Percentiles rank a stretch among this genome's conserved stretches.
Conservation (phyloP, 768 basidiomycete genomes). For the Amanita subjunquillea region DNA sequence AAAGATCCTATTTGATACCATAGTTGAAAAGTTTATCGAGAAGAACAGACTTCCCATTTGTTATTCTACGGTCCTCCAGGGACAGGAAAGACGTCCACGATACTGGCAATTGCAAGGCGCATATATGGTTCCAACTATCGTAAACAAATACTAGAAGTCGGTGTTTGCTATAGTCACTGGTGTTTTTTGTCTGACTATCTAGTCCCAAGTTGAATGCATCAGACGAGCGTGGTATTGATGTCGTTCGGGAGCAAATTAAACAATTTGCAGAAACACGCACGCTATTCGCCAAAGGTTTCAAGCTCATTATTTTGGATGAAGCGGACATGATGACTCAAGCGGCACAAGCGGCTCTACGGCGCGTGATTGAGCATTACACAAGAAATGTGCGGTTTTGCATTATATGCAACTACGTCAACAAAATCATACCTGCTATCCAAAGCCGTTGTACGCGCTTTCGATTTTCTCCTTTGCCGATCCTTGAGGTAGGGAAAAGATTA, state of each 20-base stretch:
- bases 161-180: constrained; percentile 8
- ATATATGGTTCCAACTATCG: constrained; percentile 83
- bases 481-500: constrained; percentile 79
- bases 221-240: constrained; percentile 97
- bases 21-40: constrained; percentile 95
- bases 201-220: constrained; percentile 80
- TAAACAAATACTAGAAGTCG: constrained; percentile 91
- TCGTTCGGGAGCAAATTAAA: constrained; percentile 97
- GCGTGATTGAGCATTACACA: constrained; percentile 97
- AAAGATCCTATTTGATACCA: background rate
- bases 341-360: constrained; percentile 91
- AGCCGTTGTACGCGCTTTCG: constrained; percentile 97
- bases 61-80: constrained; percentile 98
- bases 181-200: constrained; percentile 1
- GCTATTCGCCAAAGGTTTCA: constrained; percentile 86
- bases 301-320: constrained; percentile 96
- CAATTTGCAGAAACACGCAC: constrained; percentile 96
- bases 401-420: constrained; percentile 99
- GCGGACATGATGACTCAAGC: constrained; percentile 99
- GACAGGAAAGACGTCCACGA: constrained; percentile 97
- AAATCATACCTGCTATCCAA: constrained; percentile 96
- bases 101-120: constrained; percentile 87
- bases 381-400: constrained; percentile 99
- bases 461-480: constrained; percentile 84
- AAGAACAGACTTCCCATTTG: constrained; percentile 92